Base-by-base conservation (phyloP, 345 rosid genomes). In the Salix udensis region DNA sequence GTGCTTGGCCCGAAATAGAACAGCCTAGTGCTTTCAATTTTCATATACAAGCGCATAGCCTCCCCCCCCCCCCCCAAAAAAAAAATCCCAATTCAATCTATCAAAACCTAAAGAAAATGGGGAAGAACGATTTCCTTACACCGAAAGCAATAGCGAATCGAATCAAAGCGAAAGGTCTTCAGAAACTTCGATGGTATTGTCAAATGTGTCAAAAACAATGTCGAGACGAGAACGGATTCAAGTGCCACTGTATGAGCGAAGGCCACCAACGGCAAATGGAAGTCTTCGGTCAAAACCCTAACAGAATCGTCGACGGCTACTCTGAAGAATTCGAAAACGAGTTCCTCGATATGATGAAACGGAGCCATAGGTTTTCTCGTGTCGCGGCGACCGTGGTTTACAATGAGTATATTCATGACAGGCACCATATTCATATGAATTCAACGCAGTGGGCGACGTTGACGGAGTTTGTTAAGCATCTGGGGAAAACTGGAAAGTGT, bases 151-250 rank as follows among this genome's bases (percentile, higher is more conserved):
- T 96, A 55, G 94, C 98, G 0, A 93, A 96, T 68, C 82, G 98
- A 73, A 91, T 90, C 82, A 96, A 91, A 71, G 98, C 99, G 19
- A 96, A 93, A 83, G 99, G 98, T 18, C 93, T 93, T 13, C 99
- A 93, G 81, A 96, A 93, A 87, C 96, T 93, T 7, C 88, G 99
- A 61, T 96, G 99, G 99, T 96, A 96, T 52, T 96, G 97, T 71
- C 99, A 96, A 85, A 96, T 96, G 99, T 92, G 98, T 79, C 94
- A 93, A 86, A 96, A 96, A 82, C 98, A 93, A 72, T 96, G 99
- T 82, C 88, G 97, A 1, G 98, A 93, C 77, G 99, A 96, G 89
- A 96, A 93, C 74, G 98, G 99, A 2, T 96, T 96, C 92, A 93
- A 96, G 78, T 96, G 98, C 85, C 99, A 96, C 73, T 93, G 99